Evolutionary conservation across 345 rosid species (phyloP), one percentile per base, ranked within the genome.

Genomic region (Salix exigua): DNA sequence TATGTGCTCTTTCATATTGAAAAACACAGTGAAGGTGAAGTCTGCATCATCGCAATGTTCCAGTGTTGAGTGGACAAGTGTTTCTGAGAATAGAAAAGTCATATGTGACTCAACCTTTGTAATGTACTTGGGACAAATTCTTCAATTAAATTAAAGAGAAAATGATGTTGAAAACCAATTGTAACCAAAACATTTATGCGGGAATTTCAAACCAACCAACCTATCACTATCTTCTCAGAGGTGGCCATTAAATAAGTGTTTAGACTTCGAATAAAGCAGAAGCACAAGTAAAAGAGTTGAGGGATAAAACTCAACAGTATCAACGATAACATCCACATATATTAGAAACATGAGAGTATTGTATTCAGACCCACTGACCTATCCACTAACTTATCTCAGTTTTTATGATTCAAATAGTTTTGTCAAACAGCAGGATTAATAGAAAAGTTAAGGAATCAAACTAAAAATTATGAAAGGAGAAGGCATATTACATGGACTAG

Each of bases 51-150:
- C 88, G 81, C 93, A 89, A 30, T 86, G 83, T 79, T 94, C 94
- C 85, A 92, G 78, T 48, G 96, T 87, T 69, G 98, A 94, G 85
- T 94, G 98, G 74, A 94, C 94, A 14, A 94, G 89, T 75, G 98
- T 94, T 88, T 94, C 98, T 94, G 93, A 89, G 84, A 44, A 70
- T 53, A 66, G 42, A 25, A 72, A 71, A 63, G 72, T 35, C 53
- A 76, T 28, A 37, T 65, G 68, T 33, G 75, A 64, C 44, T 74
- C 23, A 70, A 81, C 40, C 3, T 61, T 66, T 42, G 16, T 42
- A 42, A 18, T 72, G 13, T 8, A 7, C 16, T 6, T 18, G n/a
- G 66, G 33, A 12, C 19, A 55, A 66, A 12, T 28, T 38, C 25
- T 64, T 38, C 7, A 71, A 55, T 69, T 10, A 58, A 51, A 51